Evolutionary conservation across 441 rosid species (phyloP).

Genomic region (Daphne laureola): DNA sequence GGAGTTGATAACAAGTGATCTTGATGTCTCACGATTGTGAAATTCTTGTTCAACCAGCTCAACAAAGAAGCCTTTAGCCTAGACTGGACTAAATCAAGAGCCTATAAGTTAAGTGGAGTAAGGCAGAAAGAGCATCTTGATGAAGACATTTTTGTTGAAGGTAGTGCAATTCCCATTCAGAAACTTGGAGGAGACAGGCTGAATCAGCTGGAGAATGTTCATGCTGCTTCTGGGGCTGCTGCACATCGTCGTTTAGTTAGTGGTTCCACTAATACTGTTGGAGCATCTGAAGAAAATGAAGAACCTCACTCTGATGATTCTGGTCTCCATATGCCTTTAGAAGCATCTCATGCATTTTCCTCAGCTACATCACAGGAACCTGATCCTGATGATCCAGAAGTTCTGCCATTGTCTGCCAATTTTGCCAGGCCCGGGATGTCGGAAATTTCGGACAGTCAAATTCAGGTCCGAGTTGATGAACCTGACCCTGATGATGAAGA

Average conservation of each 20-base stretch:
- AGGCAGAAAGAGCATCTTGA: constrained; percentile 25
- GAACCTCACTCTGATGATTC: constrained; percentile 74
- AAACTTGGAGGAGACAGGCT: constrained; percentile 72
- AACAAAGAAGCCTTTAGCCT: constrained; percentile 77
- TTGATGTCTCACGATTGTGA: constrained; percentile 3
- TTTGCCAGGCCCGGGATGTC: constrained; percentile 13
- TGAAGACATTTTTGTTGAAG: constrained; percentile 31
- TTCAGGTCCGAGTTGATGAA: constrained; percentile 26
- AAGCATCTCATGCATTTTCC: constrained; percentile 10
- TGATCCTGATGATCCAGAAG: constrained; percentile 27
- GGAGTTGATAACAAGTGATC: constrained; percentile 4
- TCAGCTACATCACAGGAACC: constrained; percentile 15
- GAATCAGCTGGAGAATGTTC: constrained; percentile 50
- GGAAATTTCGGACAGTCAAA: constrained; percentile 12
- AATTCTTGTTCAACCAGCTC: constrained; percentile 37
- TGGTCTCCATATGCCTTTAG: constrained; percentile 11
- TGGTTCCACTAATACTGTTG: constrained; percentile 19
- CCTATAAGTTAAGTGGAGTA: constrained; percentile 52
- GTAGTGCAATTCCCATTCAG: constrained; percentile 22
- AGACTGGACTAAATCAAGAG: constrained; percentile 88
- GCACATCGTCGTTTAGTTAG: constrained; percentile 58
- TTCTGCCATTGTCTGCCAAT: constrained; percentile 10
- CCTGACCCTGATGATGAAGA: constrained; percentile 60
- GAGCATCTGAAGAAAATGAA: constrained; percentile 31
- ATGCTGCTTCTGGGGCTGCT: constrained; percentile 79